Evolutionary conservation across 1,139 yeast species (phyloP), one percentile per base, ranked within the genome.

Genomic region (Blastobotrys proliferans): DNA sequence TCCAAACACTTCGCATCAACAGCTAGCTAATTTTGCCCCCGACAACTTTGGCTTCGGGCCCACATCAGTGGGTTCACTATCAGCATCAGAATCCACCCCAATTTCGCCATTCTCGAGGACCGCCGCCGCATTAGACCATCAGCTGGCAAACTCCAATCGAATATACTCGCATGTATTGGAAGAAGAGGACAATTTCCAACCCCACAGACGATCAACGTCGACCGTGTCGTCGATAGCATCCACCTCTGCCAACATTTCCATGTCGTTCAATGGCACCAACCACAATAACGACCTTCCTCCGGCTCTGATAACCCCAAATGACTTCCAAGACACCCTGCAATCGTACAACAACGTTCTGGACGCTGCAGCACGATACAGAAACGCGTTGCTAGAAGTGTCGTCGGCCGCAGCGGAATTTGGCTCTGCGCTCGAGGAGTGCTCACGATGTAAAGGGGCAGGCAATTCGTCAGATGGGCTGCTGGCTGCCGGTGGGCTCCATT

Each of bases 401-500:
- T 63, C 63, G 18, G 81, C 87, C 0, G 85, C 94, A 6, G 81
- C 81, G 25, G 81, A 77, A 43, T 79, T 87, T 60, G 95, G 94
- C 0, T 68, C 69, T 6, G 79, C 92, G 1, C 65, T 86, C 47
- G 94, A 85, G 56, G 74, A 73, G 24, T 73, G 81, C 46, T 85
- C 94, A 1, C 73, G 79, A 43, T 74, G 82, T 44, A 79, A 80
- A 57, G 88, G 90, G 27, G 71, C 79, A 25, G 82, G 77, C 13
- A 64, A 66, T 19, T 77, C 81, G 0, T 74, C 81, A 1, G 83
- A 82, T 52, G 87, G 88, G 3, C 62, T 86, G 14, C 66, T 78
- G 52, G 75, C 80, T 37, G 86, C 92, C 0, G 84, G 88, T 33
- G 95, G 95, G 1, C 64, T 87, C 46, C 92, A 86, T 54, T 81